These are phyloP conservation scores for Spizellomyces sp. DNA, from an alignment of 192 early-diverging fungal genomes.

Conservation along the genomic window DNA sequence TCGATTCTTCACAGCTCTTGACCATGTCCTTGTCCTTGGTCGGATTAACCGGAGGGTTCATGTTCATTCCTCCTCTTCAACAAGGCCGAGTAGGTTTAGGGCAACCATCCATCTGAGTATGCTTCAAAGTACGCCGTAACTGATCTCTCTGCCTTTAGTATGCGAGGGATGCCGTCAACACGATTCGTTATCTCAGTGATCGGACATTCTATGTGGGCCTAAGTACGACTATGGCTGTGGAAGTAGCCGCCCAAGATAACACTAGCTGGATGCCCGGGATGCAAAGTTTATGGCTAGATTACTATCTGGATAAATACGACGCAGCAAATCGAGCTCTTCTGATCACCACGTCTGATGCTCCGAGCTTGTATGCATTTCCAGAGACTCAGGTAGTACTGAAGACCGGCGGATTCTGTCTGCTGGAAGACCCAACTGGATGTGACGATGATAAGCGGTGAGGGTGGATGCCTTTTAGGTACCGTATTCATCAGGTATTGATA, in stretches of 20 bases:
- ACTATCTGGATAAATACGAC: slow-evolving; percentile 1
- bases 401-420: slow-evolving; percentile 1
- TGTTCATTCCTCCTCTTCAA: slow-evolving; percentile 20
- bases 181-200: slow-evolving; percentile 10
- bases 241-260: slow-evolving; percentile 14
- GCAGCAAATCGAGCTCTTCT: not conserved
- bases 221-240: slow-evolving; percentile 15
- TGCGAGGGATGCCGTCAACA: slow-evolving; percentile 7
- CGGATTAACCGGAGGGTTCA: slow-evolving; percentile 7
- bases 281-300: slow-evolving; percentile 6
- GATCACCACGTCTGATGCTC: not conserved
- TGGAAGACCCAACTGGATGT: not conserved
- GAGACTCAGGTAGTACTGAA: not conserved
- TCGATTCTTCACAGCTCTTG: not conserved
- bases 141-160: slow-evolving; percentile 4
- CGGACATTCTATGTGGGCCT: not conserved
- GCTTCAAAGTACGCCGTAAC: not conserved
- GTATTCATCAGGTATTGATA: not conserved
- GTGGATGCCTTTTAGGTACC: not conserved
- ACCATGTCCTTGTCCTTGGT: not conserved
- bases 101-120: too few species aligned
- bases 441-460: not conserved
- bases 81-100: slow-evolving; percentile 3
- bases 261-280: slow-evolving; percentile 5
- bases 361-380: slow-evolving; percentile 9